phyloP scores from a whole-genome alignment of 306 rosid species.

The Pachyrhizus erosus region DNA sequence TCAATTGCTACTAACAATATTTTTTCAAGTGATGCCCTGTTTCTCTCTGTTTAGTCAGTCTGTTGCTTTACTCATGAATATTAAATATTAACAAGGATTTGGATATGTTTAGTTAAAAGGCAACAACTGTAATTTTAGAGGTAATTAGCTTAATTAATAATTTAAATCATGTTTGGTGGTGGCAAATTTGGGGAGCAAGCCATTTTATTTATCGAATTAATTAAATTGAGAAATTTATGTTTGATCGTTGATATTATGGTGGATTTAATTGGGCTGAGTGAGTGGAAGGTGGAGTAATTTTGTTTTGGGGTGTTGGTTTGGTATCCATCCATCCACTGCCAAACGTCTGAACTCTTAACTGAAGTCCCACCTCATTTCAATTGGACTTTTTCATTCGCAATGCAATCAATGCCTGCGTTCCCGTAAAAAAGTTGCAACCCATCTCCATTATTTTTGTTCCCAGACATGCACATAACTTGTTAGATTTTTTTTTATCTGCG shows the following conservation, averaged over 20 bases:
- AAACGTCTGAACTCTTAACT: neutral
- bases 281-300: neutral
- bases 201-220: neutral
- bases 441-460: neutral
- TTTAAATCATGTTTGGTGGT: slow-evolving; percentile 35
- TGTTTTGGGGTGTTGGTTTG: no score
- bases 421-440: neutral
- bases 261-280: neutral
- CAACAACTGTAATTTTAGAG: neutral
- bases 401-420: neutral
- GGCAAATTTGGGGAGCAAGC: slow-evolving; percentile 40
- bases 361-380: neutral
- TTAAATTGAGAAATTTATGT: neutral
- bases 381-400: no score
- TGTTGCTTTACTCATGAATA: neutral
- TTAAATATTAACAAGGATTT: neutral
- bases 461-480: no score
- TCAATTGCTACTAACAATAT: neutral
- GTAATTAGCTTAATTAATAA: neutral
- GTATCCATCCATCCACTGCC: neutral
- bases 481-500: neutral
- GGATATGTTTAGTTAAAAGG: no score
- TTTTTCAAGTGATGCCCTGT: neutral
- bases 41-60: neutral
- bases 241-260: neutral